A percentile compares a stretch with the other conserved stretches of the same genome.
These are phyloP conservation scores for Talaromyces marneffei DNA, from an alignment of 2,329 filamentous ascomycete species.

Conservation along the genomic window DNA sequence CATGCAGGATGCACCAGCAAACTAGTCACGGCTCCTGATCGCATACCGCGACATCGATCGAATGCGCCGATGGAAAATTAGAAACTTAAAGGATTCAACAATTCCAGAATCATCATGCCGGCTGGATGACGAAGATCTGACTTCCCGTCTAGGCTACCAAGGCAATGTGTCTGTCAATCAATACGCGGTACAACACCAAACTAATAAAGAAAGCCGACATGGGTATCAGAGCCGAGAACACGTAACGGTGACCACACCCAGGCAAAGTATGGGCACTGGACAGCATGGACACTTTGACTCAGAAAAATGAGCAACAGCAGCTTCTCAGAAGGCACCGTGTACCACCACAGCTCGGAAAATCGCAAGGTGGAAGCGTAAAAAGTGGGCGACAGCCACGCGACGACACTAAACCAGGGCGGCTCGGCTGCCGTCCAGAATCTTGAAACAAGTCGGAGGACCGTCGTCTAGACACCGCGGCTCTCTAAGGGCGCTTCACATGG, in stretches of 20 bases:
- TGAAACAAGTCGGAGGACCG: neutral
- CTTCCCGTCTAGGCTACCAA: neutral
- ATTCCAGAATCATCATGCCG: neutral
- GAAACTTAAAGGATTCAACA: neutral
- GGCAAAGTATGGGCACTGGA: neutral
- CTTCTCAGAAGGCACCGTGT: neutral
- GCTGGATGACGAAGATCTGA: neutral
- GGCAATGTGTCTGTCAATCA: neutral
- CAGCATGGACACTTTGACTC: neutral
- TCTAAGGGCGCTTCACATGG: neutral
- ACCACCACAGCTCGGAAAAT: neutral
- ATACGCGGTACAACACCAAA: neutral
- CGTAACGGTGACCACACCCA: neutral
- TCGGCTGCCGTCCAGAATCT: neutral
- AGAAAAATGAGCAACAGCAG: neutral
- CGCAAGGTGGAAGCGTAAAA: neutral
- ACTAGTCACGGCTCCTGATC: neutral
- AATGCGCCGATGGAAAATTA: neutral
- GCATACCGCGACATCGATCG: neutral
- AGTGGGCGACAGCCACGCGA: conserved; percentile 6
- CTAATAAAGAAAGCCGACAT: neutral
- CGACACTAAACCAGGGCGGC: neutral
- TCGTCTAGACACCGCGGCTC: neutral
- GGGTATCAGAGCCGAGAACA: neutral
- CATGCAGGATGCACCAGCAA: neutral